These are phyloP conservation scores for Ploettnerulaceae sp. DNA, from an alignment of 2,329 filamentous ascomycete species.

Conservation along the genomic window DNA sequence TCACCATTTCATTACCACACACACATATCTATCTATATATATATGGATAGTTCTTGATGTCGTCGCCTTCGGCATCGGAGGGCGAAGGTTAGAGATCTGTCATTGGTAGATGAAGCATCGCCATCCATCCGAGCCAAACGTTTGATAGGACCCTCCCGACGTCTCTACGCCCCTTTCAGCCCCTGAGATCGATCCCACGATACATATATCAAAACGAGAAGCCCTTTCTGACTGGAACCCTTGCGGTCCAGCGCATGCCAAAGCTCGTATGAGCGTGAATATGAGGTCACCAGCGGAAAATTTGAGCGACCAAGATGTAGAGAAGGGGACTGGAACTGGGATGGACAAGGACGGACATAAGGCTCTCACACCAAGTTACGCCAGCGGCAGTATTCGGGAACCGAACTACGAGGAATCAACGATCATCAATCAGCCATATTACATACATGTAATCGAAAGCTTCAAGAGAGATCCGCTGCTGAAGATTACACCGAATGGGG, in stretches of 20 bases:
- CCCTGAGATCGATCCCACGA: neutral
- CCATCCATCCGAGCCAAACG: neutral
- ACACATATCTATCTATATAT: too few species aligned
- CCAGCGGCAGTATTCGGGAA: conserved; percentile 20
- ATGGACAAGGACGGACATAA: neutral
- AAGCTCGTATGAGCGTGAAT: neutral
- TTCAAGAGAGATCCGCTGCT: conserved; percentile 37
- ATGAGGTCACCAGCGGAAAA: neutral
- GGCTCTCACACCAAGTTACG: conserved; percentile 17
- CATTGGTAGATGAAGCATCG: neutral
- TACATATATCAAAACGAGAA: too few species aligned
- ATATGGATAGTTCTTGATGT: conserved; percentile 1
- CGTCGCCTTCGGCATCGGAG: neutral
- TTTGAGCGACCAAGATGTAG: conserved; percentile 11
- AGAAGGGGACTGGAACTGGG: conserved; percentile 9
- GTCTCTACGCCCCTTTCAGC: neutral
- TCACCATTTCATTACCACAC: neutral
- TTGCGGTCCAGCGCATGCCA: neutral
- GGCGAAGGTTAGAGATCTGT: conserved; percentile 1
- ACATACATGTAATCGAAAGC: conserved; percentile 24
- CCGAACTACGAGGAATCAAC: conserved; percentile 27
- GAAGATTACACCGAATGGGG: conserved; percentile 42
- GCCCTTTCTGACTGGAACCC: too few species aligned
- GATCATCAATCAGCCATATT: conserved; percentile 15
- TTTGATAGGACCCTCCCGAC: neutral